These are phyloP conservation scores for Caryocar brasiliense DNA, from an alignment of 441 rosid genomes.

Conservation along the genomic window DNA sequence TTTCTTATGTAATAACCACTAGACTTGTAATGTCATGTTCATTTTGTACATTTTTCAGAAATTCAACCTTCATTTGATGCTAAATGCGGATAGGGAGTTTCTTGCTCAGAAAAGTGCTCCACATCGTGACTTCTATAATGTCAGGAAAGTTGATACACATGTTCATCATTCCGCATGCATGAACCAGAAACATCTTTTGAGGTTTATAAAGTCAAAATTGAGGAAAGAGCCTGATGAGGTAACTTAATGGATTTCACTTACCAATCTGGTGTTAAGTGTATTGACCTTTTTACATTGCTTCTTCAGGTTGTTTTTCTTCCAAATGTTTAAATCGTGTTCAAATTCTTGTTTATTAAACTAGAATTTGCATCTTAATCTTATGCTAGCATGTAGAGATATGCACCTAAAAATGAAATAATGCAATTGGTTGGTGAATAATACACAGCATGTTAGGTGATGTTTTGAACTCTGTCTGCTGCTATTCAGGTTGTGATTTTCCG, in stretches of 20 bases:
- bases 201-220: constrained; percentile 96
- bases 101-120: constrained; percentile 99
- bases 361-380: not conserved
- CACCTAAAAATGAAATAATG: not conserved
- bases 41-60: constrained; percentile 40
- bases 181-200: constrained; percentile 97
- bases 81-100: constrained; percentile 92
- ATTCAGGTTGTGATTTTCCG: constrained; percentile 93
- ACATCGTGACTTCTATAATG: constrained; percentile 95
- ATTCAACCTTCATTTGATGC: constrained; percentile 97
- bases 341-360: not conserved
- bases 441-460: not conserved
- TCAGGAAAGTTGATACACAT: constrained; percentile 96
- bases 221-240: constrained; percentile 99
- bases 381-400: not conserved
- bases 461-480: constrained; percentile 2
- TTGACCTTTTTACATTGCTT: too few species aligned
- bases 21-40: constrained; percentile 9
- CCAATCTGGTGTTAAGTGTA: not conserved
- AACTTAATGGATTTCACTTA: constrained; percentile 5
- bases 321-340: too few species aligned
- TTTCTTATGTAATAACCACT: constrained; percentile 6
- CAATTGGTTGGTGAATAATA: not conserved
- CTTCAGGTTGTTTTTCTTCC: not conserved
- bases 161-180: constrained; percentile 99